phyloP scores from a whole-genome alignment of 768 basidiomycete genomes.

The Pholiota molesta region DNA sequence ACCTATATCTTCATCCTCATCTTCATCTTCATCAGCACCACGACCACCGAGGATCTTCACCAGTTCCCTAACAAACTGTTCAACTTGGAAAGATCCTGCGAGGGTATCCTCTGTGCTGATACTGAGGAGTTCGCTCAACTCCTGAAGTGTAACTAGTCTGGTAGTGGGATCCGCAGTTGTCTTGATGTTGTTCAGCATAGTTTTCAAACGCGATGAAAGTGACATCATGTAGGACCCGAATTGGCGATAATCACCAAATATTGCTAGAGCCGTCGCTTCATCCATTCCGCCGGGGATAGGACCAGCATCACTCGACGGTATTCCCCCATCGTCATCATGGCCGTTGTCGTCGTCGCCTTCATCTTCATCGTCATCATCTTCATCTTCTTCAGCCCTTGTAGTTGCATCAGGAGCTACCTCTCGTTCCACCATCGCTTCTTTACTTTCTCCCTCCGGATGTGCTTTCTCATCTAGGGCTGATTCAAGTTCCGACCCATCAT shows the following conservation, averaged over 20 bases:
- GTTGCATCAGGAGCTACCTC: conserved; percentile 11
- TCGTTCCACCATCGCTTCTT: conserved; percentile 18
- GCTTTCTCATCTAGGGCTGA: conserved; percentile 43
- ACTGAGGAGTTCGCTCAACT: conserved; percentile 91
- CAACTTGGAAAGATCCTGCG: conserved; percentile 93
- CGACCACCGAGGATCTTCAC: conserved; percentile 88
- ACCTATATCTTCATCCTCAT: conserved; percentile 68
- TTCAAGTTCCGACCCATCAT: conserved; percentile 48
- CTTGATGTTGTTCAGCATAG: conserved; percentile 89
- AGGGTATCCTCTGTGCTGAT: conserved; percentile 98
- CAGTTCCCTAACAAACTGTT: conserved; percentile 89
- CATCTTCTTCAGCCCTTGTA: conserved; percentile 37
- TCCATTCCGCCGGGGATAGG: conserved; percentile 59
- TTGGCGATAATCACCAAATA: conserved; percentile 86
- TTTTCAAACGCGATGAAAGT: conserved; percentile 85
- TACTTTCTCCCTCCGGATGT: conserved; percentile 30
- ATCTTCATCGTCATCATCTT: conserved; percentile 45
- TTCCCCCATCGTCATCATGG: conserved; percentile 42
- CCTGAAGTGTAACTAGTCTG: conserved; percentile 88
- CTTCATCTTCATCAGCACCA: conserved; percentile 71
- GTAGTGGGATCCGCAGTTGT: conserved; percentile 81
- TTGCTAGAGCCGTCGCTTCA: conserved; percentile 74
- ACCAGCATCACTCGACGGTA: conserved; percentile 41
- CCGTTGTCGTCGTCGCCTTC: conserved; percentile 55
- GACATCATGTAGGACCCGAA: conserved; percentile 94